Evolutionary conservation across 2,329 filamentous ascomycete species (phyloP).

Genomic region (Ceratocystis cubensis): DNA sequence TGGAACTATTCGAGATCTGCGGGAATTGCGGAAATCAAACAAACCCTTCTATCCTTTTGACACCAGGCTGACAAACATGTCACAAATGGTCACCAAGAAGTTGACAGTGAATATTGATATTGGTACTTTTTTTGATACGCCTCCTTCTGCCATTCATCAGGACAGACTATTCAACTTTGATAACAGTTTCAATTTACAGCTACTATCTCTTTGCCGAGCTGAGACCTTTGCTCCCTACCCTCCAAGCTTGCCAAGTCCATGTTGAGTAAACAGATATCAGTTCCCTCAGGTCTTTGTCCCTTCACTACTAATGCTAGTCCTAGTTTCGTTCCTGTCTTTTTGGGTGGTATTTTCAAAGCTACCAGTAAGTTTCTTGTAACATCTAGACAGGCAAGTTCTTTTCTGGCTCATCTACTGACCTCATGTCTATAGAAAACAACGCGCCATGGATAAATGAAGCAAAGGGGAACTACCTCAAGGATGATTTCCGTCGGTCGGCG

Average conservation of each 20-base stretch:
- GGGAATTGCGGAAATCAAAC: no score
- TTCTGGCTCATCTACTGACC: not conserved
- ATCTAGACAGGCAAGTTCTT: not conserved
- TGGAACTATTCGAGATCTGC: not conserved
- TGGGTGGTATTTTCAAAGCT: conserved; percentile 52
- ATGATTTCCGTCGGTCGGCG: conserved; percentile 33
- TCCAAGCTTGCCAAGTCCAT: conserved; percentile 47
- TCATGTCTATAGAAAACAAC: conserved; percentile 45
- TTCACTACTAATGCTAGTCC: not conserved
- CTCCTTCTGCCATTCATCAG: not conserved
- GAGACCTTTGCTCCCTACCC: conserved; percentile 39
- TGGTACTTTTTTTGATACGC: not conserved
- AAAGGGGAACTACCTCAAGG: conserved; percentile 47
- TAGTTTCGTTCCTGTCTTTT: conserved; percentile 59
- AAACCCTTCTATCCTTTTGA: not conserved
- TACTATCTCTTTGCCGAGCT: conserved; percentile 47
- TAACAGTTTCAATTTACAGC: conserved; percentile 51
- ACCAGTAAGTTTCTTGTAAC: conserved; percentile 33
- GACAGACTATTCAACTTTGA: not conserved
- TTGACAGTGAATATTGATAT: conserved; percentile 11
- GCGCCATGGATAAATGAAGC: conserved; percentile 60
- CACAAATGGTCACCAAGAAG: conserved; percentile 13
- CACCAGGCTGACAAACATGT: not conserved
- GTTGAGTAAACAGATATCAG: conserved; percentile 44
- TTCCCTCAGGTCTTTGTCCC: not conserved